These are phyloP conservation scores for Rhodamnia argentea DNA, from an alignment of 345 rosid genomes.

Conservation along the genomic window DNA sequence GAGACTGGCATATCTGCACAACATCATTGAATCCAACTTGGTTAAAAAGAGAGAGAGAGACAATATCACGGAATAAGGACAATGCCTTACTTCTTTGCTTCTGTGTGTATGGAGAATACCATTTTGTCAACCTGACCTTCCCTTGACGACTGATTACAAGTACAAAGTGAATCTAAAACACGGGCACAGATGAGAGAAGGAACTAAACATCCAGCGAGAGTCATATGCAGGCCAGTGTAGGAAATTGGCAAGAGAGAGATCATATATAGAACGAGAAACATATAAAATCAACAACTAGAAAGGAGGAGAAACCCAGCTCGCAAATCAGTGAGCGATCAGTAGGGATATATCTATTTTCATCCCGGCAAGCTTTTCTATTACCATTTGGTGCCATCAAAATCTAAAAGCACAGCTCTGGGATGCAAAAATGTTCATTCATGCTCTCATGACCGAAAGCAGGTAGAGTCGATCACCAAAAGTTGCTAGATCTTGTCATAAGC, in stretches of 20 bases:
- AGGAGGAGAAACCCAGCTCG: neutral
- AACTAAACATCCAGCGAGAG: neutral
- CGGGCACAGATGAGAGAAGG: neutral
- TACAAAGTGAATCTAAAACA: slow-evolving; percentile 71
- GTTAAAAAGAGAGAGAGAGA: neutral
- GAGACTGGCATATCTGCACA: slow-evolving; percentile 85
- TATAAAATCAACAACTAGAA: too few relatives aligned
- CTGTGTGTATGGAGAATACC: slow-evolving; percentile 95
- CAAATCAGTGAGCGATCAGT: neutral
- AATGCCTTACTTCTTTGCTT: slow-evolving; percentile 68
- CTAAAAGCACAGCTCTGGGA: too few relatives aligned
- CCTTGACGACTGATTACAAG: slow-evolving; percentile 95
- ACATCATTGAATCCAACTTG: neutral
- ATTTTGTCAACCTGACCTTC: slow-evolving; percentile 88
- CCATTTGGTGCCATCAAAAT: neutral
- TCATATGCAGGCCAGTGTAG: neutral
- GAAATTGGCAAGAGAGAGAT: neutral
- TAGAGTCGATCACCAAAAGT: too few relatives aligned
- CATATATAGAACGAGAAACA: neutral
- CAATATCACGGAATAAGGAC: neutral
- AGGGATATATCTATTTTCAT: neutral
- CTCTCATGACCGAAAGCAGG: too few relatives aligned
- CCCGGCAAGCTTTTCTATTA: neutral
- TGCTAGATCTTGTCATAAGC: too few relatives aligned
- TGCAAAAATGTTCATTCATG: too few relatives aligned